These are phyloP conservation scores for Microdochium nivale DNA, from an alignment of 2,329 filamentous ascomycete species.

Conservation along the genomic window DNA sequence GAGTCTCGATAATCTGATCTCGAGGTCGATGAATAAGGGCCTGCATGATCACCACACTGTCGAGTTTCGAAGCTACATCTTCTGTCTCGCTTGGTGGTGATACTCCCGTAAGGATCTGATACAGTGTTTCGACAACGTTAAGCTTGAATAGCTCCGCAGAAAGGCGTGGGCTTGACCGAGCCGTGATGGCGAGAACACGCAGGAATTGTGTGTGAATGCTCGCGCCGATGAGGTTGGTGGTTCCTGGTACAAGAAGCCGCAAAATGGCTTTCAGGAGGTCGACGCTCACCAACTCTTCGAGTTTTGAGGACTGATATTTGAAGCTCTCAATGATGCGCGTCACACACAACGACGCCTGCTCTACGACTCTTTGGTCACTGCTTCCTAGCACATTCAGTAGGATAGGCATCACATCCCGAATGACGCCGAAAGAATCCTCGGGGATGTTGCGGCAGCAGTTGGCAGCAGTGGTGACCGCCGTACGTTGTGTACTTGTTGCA, in stretches of 20 bases:
- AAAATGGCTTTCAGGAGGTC: conserved; percentile 79
- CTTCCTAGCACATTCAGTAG: conserved; percentile 83
- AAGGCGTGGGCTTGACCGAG: conserved; percentile 76
- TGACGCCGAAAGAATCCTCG: conserved; percentile 83
- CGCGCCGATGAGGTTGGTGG: conserved; percentile 87
- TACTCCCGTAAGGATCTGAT: conserved; percentile 93
- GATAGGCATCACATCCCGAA: conserved; percentile 94
- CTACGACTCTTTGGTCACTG: conserved; percentile 92
- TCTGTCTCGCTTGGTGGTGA: conserved; percentile 76
- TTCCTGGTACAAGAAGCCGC: conserved; percentile 82
- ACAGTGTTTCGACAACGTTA: conserved; percentile 94
- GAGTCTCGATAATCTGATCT: conserved; percentile 92
- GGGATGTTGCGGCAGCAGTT: conserved; percentile 98
- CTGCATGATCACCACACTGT: conserved; percentile 98
- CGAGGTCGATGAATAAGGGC: conserved; percentile 90
- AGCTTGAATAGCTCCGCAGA: conserved; percentile 90
- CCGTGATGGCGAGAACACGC: conserved; percentile 81
- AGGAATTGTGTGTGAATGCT: conserved; percentile 96
- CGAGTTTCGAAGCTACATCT: conserved; percentile 76
- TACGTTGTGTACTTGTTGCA: conserved; percentile 90
- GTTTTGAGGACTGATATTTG: conserved; percentile 74
- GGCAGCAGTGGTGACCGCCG: conserved; percentile 91
- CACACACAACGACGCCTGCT: conserved; percentile 92
- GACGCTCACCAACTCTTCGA: conserved; percentile 87
- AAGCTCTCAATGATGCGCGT: conserved; percentile 97